A percentile compares a stretch with the other conserved stretches of the same genome.
These are phyloP conservation scores for Lasiosphaeris hirsuta DNA, from an alignment of 495 filamentous ascomycete genomes.

Conservation along the genomic window DNA sequence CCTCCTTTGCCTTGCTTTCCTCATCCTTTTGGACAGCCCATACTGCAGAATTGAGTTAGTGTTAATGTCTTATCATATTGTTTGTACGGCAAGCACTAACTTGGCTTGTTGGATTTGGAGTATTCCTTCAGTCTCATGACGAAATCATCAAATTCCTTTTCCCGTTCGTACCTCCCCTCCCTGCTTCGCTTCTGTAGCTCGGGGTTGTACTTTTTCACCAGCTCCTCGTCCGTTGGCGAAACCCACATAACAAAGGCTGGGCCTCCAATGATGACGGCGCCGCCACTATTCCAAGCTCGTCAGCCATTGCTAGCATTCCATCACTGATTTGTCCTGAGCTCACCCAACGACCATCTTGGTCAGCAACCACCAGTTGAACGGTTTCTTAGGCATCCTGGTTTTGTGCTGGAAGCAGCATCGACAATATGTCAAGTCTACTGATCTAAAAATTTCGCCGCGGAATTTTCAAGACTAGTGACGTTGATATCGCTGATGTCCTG, in stretches of 20 bases:
- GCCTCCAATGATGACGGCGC: slow-evolving; percentile 70
- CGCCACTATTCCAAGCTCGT: slow-evolving; percentile 51
- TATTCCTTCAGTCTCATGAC: slow-evolving; percentile 78
- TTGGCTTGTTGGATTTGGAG: slow-evolving; percentile 86
- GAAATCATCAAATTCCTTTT: slow-evolving; percentile 87
- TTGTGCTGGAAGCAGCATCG: neutral
- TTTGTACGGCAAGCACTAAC: slow-evolving; percentile 22
- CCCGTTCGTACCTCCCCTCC: slow-evolving; percentile 65
- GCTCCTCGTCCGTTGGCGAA: slow-evolving; percentile 83
- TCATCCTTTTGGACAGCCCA: slow-evolving; percentile 68
- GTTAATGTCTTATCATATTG: neutral
- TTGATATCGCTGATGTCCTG: neutral
- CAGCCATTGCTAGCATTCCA: slow-evolving; percentile 11
- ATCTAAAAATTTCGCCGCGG: too few relatives aligned
- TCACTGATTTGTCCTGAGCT: slow-evolving; percentile 2
- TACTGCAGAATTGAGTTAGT: slow-evolving; percentile 39
- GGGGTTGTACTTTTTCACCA: slow-evolving; percentile 88
- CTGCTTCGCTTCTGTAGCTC: slow-evolving; percentile 82
- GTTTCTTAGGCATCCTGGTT: slow-evolving; percentile 30
- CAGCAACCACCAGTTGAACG: slow-evolving; percentile 37
- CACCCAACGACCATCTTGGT: slow-evolving; percentile 33
- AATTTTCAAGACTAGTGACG: neutral
- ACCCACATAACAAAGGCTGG: slow-evolving; percentile 79
- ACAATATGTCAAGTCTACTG: neutral
- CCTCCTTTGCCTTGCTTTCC: slow-evolving; percentile 48